Base-by-base conservation (phyloP, 371 early-diverging fungal species). In the Mortierella sp. region DNA sequence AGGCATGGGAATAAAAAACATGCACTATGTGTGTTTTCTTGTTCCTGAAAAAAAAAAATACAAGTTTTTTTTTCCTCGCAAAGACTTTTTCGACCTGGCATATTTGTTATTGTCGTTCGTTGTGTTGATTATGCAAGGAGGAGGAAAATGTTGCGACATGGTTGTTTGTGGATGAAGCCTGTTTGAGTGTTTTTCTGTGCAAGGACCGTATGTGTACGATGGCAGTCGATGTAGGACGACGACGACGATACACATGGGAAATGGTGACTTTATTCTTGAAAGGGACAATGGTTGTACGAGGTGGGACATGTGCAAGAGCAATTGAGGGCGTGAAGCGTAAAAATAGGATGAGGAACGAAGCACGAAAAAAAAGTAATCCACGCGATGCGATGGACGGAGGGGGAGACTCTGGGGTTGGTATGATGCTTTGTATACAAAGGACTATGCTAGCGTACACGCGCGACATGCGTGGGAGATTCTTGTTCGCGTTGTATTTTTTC, bases 1-100 rank as follows among this genome's bases (percentile, higher is more conserved):
- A 65, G 68, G 68, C 68, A 65, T 65, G 38, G 68, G 68, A 65
- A 65, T 65, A 65, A 65, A 65, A 38, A 60, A 28, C 9, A 31
- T 38, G 48, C 14, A 13, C 16, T 16, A 34, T 31, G 5, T 38
- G 42, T 65, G 9, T 6, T 65, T 14, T 38, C 16, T 65, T 38
- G 68, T 65, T 65, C 68, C 68, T 65, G 42, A 65, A 65, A 21
- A 34, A 10, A 54, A 38, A 38, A 3, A 38, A n/a, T 24, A 55
- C 10, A n/a, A 28, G 58, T 28, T 63, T 63, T 63, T n/a, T n/a
- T n/a, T n/a, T n/a, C n/a, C 13, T 57, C 19, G 14, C 19, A 16
- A 28, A 2, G 26, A 28, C 3, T 3, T 50, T 50, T 28, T 63
- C n/a, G 58, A 14, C 38, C 19, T 65, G 63, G 13, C 14, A 31